phyloP scores from a whole-genome alignment of 495 filamentous ascomycete genomes.

The Platismatia glauca region DNA sequence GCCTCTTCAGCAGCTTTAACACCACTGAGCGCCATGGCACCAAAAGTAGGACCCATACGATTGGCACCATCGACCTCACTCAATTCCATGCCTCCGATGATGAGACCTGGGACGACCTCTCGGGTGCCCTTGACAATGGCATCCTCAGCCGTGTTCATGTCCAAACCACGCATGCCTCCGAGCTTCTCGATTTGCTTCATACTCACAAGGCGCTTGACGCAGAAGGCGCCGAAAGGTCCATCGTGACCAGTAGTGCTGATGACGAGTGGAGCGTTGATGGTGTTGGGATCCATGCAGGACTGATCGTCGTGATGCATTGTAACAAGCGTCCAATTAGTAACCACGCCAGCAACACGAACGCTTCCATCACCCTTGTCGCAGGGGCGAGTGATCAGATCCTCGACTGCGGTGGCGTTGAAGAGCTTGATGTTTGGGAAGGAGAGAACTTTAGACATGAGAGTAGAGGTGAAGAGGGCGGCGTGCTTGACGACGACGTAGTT shows the following conservation, averaged over 20 bases:
- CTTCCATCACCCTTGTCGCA: slow-evolving; percentile 32
- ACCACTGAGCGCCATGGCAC: slow-evolving; percentile 74
- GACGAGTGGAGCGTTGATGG: slow-evolving; percentile 79
- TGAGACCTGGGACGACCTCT: slow-evolving; percentile 76
- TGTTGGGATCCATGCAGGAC: slow-evolving; percentile 92
- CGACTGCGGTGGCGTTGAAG: slow-evolving; percentile 86
- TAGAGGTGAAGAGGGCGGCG: slow-evolving; percentile 83
- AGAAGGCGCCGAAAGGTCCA: slow-evolving; percentile 84
- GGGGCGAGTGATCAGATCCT: slow-evolving; percentile 78
- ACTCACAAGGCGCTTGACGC: slow-evolving; percentile 70
- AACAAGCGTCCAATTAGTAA: slow-evolving; percentile 91
- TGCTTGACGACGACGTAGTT: slow-evolving; percentile 88
- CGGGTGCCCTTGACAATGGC: slow-evolving; percentile 84
- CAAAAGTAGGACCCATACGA: slow-evolving; percentile 73
- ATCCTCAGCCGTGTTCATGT: slow-evolving; percentile 84
- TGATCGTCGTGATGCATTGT: slow-evolving; percentile 87
- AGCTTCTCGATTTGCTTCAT: slow-evolving; percentile 76
- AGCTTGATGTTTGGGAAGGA: slow-evolving; percentile 84
- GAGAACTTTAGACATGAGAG: slow-evolving; percentile 70
- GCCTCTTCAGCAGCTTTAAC: slow-evolving; percentile 86
- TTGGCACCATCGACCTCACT: slow-evolving; percentile 85
- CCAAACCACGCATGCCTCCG: slow-evolving; percentile 81
- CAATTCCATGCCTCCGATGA: slow-evolving; percentile 90
- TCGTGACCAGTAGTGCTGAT: slow-evolving; percentile 87
- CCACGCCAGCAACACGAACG: slow-evolving; percentile 73